phyloP scores from a whole-genome alignment of 1,284 basidiomycete genomes.

The Leccinum angustisporum region DNA sequence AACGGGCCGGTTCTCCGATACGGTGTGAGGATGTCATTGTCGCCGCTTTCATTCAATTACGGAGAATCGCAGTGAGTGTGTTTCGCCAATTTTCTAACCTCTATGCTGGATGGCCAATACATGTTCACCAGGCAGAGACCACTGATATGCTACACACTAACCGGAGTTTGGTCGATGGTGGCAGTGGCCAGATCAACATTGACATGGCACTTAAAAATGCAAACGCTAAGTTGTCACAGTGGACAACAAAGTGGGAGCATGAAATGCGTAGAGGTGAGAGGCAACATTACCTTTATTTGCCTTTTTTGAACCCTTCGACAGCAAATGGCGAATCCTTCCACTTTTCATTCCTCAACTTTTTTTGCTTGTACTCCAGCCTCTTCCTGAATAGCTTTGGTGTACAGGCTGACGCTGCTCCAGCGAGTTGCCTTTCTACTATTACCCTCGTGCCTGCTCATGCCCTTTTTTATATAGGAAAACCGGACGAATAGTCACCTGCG shows the following conservation, averaged over 20 bases:
- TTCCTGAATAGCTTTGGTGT: constrained; percentile 83
- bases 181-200: constrained; percentile 63
- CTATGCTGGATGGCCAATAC: constrained; percentile 10
- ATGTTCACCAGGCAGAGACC: constrained; percentile 57
- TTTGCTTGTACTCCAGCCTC: constrained; percentile 71
- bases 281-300: constrained; percentile 1
- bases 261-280: constrained; percentile 67
- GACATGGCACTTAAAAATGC: constrained; percentile 68
- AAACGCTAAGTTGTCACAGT: constrained; percentile 67
- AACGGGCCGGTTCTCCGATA: constrained; percentile 50
- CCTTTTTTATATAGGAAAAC: constrained; percentile 35
- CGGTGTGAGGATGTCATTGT: constrained; percentile 80
- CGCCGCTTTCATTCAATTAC: constrained; percentile 70
- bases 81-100: background rate
- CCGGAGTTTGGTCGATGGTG: constrained; percentile 44
- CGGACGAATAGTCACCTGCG: constrained; percentile 59
- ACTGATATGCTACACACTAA: constrained; percentile 69
- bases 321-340: constrained; percentile 71
- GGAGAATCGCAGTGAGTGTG: constrained; percentile 66
- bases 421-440: constrained; percentile 31
- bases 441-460: constrained; percentile 6
- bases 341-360: constrained; percentile 67
- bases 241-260: constrained; percentile 65
- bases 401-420: constrained; percentile 57
- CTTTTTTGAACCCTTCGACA: constrained; percentile 30